A percentile compares a stretch with the other conserved stretches of the same genome.
Evolutionary conservation across 306 rosid genomes (phyloP).

Genomic region (Quercus variabilis): DNA sequence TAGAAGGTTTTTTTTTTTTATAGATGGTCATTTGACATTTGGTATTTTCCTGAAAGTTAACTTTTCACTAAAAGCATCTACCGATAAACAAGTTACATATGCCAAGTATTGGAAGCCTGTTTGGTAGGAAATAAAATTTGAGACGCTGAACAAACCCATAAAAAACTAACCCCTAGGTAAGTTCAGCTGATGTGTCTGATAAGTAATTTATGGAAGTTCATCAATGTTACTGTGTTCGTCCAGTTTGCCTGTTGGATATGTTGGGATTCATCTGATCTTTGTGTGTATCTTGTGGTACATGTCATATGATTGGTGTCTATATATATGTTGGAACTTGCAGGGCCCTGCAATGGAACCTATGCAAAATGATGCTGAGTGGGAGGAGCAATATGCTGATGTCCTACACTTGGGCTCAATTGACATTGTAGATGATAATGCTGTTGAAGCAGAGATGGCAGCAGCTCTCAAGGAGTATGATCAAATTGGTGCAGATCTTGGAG

Average conservation of each 20-base stretch:
- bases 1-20: background rate
- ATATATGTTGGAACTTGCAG: constrained; percentile 35
- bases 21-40: background rate
- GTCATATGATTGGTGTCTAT: background rate
- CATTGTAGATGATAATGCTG: constrained; percentile 40
- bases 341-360: constrained; percentile 70
- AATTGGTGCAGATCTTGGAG: constrained; percentile 82
- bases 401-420: constrained; percentile 52
- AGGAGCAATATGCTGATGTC: constrained; percentile 69
- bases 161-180: background rate
- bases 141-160: background rate
- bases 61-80: background rate
- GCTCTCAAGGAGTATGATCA: constrained; percentile 74
- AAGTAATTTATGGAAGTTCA: background rate
- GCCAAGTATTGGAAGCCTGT: background rate
- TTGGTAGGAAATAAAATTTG: background rate
- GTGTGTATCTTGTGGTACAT: background rate
- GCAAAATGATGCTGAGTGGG: constrained; percentile 57
- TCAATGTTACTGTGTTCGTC: background rate
- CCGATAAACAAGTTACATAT: background rate
- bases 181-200: background rate
- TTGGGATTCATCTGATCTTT: background rate
- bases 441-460: constrained; percentile 76
- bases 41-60: background rate
- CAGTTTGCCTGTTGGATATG: background rate